phyloP scores from a whole-genome alignment of 2,329 filamentous ascomycete species.

The Elsinoe ampelina region DNA sequence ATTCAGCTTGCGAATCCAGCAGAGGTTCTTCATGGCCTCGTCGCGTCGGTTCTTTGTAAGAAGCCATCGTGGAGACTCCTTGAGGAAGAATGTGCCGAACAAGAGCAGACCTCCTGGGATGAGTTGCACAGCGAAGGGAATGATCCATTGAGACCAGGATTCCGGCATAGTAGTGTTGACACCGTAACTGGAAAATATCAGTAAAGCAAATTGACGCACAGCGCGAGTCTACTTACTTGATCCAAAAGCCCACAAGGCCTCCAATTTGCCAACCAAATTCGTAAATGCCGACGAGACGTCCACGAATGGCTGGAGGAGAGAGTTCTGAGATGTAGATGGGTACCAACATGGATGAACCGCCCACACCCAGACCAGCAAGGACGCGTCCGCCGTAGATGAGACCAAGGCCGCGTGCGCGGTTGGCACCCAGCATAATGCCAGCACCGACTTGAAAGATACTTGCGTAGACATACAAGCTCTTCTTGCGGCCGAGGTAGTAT shows the following conservation, averaged over 20 bases:
- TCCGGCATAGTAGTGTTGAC: constrained; percentile 35
- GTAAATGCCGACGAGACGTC: constrained; percentile 50
- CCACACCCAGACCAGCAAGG: constrained; percentile 48
- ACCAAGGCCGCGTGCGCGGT: constrained; percentile 52
- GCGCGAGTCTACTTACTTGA: constrained; percentile 30
- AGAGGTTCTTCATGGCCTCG: constrained; percentile 36
- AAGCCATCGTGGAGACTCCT: constrained; percentile 38
- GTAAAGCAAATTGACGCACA: too few species aligned
- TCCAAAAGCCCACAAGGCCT: constrained; percentile 44
- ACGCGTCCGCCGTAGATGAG: constrained; percentile 50
- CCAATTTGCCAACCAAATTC: constrained; percentile 48
- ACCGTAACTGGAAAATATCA: constrained; percentile 14
- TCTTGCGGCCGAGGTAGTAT: constrained; percentile 58
- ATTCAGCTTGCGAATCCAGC: constrained; percentile 55
- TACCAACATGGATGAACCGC: constrained; percentile 46
- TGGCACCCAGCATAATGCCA: constrained; percentile 62
- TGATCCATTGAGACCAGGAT: constrained; percentile 37
- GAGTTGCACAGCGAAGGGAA: constrained; percentile 54
- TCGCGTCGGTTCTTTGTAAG: constrained; percentile 34
- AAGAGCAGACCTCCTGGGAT: constrained; percentile 55
- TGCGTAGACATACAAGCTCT: constrained; percentile 52
- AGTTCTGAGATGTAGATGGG: constrained; percentile 54
- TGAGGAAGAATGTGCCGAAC: constrained; percentile 35
- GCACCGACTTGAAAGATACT: constrained; percentile 61
- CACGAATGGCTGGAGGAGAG: constrained; percentile 49